Evolutionary conservation across 2,329 filamentous ascomycete species (phyloP).

Genomic region (Fusarium torulosum): DNA sequence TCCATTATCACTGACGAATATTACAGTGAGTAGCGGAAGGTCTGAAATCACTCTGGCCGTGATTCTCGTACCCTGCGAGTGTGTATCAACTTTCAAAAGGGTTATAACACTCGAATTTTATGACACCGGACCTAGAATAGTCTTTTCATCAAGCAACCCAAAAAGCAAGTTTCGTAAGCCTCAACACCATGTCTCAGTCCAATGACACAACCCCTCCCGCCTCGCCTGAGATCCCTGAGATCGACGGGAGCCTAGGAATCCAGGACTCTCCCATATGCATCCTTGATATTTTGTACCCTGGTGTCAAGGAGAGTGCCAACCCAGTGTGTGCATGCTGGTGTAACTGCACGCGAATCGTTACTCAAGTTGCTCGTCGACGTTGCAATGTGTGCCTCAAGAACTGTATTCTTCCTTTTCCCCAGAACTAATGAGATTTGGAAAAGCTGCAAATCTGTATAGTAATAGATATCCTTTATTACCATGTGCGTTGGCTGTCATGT

Average conservation of each 20-base stretch:
- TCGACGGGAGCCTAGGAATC: neutral
- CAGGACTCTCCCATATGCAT: no score
- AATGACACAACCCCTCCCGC: neutral
- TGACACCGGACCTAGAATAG: no score
- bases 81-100: no score
- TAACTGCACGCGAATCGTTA: neutral
- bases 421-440: neutral
- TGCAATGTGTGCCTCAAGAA: neutral
- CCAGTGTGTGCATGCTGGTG: neutral
- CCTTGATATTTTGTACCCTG: neutral
- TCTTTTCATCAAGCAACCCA: neutral
- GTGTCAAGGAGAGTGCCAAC: neutral
- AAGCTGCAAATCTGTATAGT: no score
- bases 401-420: neutral
- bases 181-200: neutral
- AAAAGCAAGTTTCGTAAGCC: neutral
- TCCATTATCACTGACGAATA: no score
- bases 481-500: neutral
- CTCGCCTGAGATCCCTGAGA: neutral
- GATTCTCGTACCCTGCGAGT: no score
- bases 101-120: no score
- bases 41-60: no score
- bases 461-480: no score
- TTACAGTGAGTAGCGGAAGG: no score
- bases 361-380: neutral